Evolutionary conservation across 768 basidiomycete genomes (phyloP).

Genomic region (Macrolepiota fuliginosa): DNA sequence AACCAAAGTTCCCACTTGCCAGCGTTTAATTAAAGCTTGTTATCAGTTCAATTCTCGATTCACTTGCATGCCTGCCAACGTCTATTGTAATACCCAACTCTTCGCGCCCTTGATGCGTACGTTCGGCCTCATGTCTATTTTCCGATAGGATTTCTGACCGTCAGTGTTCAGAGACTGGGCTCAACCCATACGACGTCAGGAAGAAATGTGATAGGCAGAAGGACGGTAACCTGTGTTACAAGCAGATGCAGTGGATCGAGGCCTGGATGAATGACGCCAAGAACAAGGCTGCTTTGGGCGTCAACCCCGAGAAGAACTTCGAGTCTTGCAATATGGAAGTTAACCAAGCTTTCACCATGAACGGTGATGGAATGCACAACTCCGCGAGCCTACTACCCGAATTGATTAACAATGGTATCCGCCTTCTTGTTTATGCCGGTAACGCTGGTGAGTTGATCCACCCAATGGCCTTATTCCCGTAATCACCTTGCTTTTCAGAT

Average conservation of each 20-base stretch:
- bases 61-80: constrained; percentile 67
- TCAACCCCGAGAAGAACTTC: constrained; percentile 55
- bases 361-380: constrained; percentile 88
- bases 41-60: constrained; percentile 57
- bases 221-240: constrained; percentile 76
- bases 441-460: constrained; percentile 57
- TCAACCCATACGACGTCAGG: constrained; percentile 91
- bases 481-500: constrained; percentile 37
- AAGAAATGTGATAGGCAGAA: constrained; percentile 64
- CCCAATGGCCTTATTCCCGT: background rate
- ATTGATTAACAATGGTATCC: constrained; percentile 77
- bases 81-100: constrained; percentile 81
- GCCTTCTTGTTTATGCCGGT: constrained; percentile 88
- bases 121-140: constrained; percentile 23
- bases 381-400: constrained; percentile 75
- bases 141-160: background rate
- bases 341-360: constrained; percentile 74
- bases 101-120: constrained; percentile 68
- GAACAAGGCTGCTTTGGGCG: constrained; percentile 80
- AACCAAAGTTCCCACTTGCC: constrained; percentile 69
- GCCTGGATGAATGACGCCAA: constrained; percentile 79
- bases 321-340: constrained; percentile 76
- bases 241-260: constrained; percentile 85
- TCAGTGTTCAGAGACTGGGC: constrained; percentile 50
- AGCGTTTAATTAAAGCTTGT: constrained; percentile 70